Conservation (phyloP, 2,329 filamentous ascomycete species). For the Phialemoniopsis sp. region DNA sequence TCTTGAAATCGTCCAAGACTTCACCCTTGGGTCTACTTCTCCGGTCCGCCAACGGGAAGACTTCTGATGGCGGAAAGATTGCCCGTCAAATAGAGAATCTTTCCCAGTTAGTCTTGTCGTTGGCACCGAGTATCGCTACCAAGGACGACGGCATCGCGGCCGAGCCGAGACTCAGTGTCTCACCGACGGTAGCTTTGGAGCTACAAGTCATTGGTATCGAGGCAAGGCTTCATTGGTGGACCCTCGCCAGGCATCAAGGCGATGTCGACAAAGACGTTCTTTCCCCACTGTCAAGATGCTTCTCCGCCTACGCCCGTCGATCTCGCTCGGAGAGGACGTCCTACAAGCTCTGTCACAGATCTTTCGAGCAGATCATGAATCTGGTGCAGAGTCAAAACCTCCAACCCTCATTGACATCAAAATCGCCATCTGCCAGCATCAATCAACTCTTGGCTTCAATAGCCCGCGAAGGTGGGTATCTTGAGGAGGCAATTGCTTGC, state of each 20-base stretch:
- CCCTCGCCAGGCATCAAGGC: conserved; percentile 52
- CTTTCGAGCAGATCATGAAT: conserved; percentile 29
- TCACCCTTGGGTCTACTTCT: conserved; percentile 58
- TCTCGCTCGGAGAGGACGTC: conserved; percentile 24
- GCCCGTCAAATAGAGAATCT: conserved; percentile 63
- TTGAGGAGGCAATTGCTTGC: conserved; percentile 53
- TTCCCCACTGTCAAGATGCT: conserved; percentile 60
- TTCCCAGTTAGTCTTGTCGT: conserved; percentile 59
- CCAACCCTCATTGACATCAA: conserved; percentile 27
- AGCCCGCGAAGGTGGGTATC: conserved; percentile 42
- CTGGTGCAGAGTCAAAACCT: conserved; percentile 28
- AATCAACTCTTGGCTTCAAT: conserved; percentile 44
- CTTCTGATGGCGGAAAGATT: conserved; percentile 50
- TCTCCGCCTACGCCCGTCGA: conserved; percentile 57
- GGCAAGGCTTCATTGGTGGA: conserved; percentile 63
- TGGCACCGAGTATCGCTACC: conserved; percentile 64
- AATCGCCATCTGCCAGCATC: conserved; percentile 39
- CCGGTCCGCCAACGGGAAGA: conserved; percentile 33
- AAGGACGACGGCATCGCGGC: conserved; percentile 54
- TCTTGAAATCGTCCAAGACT: conserved; percentile 46
- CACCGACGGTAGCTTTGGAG: conserved; percentile 54
- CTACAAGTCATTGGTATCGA: conserved; percentile 62
- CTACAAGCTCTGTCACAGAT: conserved; percentile 32
- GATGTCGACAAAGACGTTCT: conserved; percentile 61
- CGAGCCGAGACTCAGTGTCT: conserved; percentile 49